Evolutionary conservation across 1,284 basidiomycete species (phyloP), one percentile per base, ranked within the genome.

Genomic region (Tilletia caries): DNA sequence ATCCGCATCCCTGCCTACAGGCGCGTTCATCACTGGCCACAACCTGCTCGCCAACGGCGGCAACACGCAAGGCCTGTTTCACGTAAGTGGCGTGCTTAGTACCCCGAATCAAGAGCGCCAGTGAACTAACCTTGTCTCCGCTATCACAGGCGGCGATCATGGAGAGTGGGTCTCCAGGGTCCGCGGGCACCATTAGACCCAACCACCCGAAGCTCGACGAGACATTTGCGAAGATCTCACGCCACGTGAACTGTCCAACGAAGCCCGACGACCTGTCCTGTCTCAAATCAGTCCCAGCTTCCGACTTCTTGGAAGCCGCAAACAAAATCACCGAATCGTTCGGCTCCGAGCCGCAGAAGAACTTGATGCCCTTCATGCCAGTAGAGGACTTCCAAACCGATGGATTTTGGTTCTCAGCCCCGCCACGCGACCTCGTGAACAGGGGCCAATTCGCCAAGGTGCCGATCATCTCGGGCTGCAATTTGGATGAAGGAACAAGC

Each of bases 371-470:
- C 1, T 62, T 62, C 58, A 62, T 62, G 58, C 58, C 58, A 13
- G 58, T 62, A 2, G 29, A 62, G 32, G 58, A 62, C 33, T 62
- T 62, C n/a, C 58, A 34, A 33, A 29, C 20, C 58, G 58, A 62
- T 29, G 58, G 58, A 25, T 62, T 62, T 29, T 62, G 27, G 29
- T 34, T 37, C 13, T 34, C 58, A 1, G 34, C 58, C 15, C 58
- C 29, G 27, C 58, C 58, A 5, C 58, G 32, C 18, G 58, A 18
- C 13, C 33, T 62, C 27, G 32, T 62, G 3, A 34, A 20, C 29
- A 20, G 20, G 29, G 32, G 58, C 29, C 32, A 62, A 29, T 62
- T 62, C 32, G 29, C 58, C 4, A 62, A 8, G 18, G 58, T 62
- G 27, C 58, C 58, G 3, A 34, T 62, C 2, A 62, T 62, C 32